These are phyloP conservation scores for Fabrea salina DNA, from an alignment of 169 alveolate genomes.

Conservation along the genomic window DNA sequence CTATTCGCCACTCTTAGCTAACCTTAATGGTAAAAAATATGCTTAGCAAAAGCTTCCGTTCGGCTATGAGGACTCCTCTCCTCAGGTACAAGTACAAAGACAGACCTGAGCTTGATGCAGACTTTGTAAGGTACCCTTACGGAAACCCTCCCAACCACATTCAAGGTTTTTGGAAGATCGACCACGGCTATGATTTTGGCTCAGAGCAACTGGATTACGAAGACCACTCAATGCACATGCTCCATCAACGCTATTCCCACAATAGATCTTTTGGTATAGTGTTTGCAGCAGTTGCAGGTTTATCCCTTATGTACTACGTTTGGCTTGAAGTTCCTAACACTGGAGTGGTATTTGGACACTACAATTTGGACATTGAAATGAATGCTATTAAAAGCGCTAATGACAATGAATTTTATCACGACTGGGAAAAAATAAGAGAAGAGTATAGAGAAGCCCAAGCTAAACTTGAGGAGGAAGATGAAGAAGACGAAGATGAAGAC, in stretches of 20 bases:
- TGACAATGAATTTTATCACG: background rate
- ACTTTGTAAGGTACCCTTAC: background rate
- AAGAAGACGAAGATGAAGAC: background rate
- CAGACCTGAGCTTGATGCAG: background rate
- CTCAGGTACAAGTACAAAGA: background rate
- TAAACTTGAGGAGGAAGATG: too few species aligned
- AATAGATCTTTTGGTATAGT: background rate
- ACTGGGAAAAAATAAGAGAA: background rate
- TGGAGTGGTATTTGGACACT: background rate
- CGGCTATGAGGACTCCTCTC: background rate
- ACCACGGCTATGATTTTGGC: background rate
- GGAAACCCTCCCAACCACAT: background rate
- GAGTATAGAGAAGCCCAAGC: background rate
- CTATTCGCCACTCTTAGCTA: too few species aligned
- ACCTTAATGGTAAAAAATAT: background rate
- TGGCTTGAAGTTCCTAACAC: background rate
- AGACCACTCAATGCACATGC: background rate
- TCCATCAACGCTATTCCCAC: background rate
- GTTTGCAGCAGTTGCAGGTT: background rate
- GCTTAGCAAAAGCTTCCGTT: background rate
- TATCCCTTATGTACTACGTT: background rate
- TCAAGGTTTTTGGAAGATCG: background rate
- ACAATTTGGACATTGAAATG: background rate
- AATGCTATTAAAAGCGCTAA: background rate
- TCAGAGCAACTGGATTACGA: constrained; percentile 14